Evolutionary conservation across 768 basidiomycete genomes (phyloP), one percentile per base, ranked within the genome.

Genomic region (Coprinopsis cinerea): DNA sequence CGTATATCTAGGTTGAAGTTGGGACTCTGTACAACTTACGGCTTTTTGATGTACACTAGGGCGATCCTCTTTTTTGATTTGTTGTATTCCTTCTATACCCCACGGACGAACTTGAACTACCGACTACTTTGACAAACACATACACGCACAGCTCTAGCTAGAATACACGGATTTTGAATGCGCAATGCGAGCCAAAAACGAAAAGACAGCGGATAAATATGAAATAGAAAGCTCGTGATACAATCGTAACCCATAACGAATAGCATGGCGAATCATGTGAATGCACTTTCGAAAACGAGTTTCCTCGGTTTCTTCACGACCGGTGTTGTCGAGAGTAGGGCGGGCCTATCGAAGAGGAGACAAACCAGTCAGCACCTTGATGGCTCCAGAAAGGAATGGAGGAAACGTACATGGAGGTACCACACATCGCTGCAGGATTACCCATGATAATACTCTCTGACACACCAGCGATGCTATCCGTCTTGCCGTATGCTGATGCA

Each of bases 371-470:
- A 58, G 35, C 32, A 42, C 42, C 26, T 15, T 9, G 17, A 25
- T 15, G 32, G 18, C 42, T 48, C 17, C 22, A 24, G 17, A 10
- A 36, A 35, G 45, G 20, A 6, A 24, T 14, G n/a, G 18, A 9
- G 17, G 51, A 26, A 44, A 52, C 80, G 53, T 62, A 94, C 92
- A 97, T 85, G 0, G 92, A 94, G 7, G 94, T 97, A 23, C 94
- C 94, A 60, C 92, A 94, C 60, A 83, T 88, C 4, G 92, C 87
- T 0, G 94, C 93, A 30, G 94, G 85, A 60, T 95, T 96, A 26
- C 94, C 94, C 92, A 99, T 94, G 66, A 99, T 98, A 64, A 99
- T 99, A 64, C 95, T 97, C 66, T 99, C 96, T 17, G 96, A 98
- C 4, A 99, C 95, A 44, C 96, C 96, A 25, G 91, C 85, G 47